These are phyloP conservation scores for Mucor circinelloides DNA, from an alignment of 371 early-diverging fungal genomes.

Conservation along the genomic window DNA sequence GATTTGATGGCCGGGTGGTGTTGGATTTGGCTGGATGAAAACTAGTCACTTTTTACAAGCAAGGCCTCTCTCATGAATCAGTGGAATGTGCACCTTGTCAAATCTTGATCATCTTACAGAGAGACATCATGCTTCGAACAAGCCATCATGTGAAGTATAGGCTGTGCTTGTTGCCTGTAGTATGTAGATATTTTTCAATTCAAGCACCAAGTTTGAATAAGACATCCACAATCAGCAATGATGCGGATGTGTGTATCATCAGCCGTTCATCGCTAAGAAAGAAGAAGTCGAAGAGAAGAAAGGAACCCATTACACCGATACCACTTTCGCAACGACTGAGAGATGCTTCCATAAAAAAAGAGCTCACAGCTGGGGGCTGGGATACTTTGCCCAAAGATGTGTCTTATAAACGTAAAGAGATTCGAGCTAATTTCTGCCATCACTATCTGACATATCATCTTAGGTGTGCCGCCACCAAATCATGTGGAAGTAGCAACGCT, in stretches of 20 bases:
- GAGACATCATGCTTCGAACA: slow-evolving; percentile 5
- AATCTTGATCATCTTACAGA: neutral
- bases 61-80: neutral
- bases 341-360: neutral
- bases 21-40: neutral
- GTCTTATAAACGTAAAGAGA: neutral
- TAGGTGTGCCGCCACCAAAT: slow-evolving; percentile 26
- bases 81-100: neutral
- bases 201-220: neutral
- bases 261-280: neutral
- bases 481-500: slow-evolving; percentile 45
- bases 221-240: neutral
- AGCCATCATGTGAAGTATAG: neutral
- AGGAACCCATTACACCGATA: neutral
- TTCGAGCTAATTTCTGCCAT: neutral
- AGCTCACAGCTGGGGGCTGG: neutral
- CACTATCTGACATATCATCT: neutral
- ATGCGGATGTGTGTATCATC: neutral
- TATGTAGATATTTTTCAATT: neutral
- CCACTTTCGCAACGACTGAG: neutral
- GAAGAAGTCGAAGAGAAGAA: neutral
- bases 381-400: neutral
- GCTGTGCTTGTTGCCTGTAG: neutral
- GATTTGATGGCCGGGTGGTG: neutral
- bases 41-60: neutral